Base-by-base conservation (phyloP, 148 eudicot genomes). In the Rhododendron griersonianum region DNA sequence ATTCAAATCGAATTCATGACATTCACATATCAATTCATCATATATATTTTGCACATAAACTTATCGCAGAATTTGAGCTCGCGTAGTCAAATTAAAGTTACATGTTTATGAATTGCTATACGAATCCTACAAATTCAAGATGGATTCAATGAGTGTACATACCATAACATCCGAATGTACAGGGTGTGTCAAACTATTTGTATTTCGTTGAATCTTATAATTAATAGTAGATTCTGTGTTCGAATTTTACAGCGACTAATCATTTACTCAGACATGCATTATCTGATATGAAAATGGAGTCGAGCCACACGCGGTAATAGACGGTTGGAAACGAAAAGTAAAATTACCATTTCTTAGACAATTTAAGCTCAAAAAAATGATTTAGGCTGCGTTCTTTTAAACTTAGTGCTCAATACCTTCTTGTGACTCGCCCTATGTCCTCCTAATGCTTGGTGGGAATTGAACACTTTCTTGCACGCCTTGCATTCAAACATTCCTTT, bases 371-470 rank as follows among this genome's bases (percentile, higher is more conserved):
- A 2, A 30, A 28, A 69, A 69, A 13, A 7, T 28, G 39, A 71
- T 30, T 30, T 63, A 23, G 30, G 7, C 1, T 41, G 45, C 45
- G 44, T 41, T 41, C 45, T 6, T 41, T 41, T 41, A 39, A 39
- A 39, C 6, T 39, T 11, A 28, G 7, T 63, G 69, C n/a, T 55
- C 9, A 23, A 65, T 65, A 65, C 76, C 83, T 92, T 92, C 78
- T 92, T 92, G 90, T 92, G 94, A 71, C 94, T 92, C 21, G 94
- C 93, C 44, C 93, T 90, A 57, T 92, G 94, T 21, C 93, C 93
- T 4, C 94, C 94, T 57, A 92, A 80, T 55, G 94, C 93, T 87
- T 91, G 94, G 84, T 92, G 94, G 14, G 94, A 92, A 73, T 89
- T 92, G 74, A 91, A 92, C 13, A 92, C 94, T 86, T 91, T 92